phyloP scores from a whole-genome alignment of 352 stramenopile species.

The Blastocystis sp. region DNA sequence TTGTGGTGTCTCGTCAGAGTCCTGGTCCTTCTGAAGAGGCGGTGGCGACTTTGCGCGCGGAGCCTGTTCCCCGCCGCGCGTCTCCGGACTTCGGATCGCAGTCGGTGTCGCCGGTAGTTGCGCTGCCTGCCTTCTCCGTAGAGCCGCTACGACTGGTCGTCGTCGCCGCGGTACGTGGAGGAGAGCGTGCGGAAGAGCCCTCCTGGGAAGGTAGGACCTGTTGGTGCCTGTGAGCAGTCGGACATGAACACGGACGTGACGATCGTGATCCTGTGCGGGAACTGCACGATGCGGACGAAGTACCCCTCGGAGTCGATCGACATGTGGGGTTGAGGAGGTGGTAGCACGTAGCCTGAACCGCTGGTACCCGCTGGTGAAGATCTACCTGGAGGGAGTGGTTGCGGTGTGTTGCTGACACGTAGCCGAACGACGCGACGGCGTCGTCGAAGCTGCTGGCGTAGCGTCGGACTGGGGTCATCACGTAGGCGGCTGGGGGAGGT shows the following conservation, averaged over 20 bases:
- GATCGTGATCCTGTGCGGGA: constrained; percentile 44
- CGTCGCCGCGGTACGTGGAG: background rate
- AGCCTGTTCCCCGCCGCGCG: background rate
- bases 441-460: background rate
- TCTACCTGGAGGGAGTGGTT: constrained; percentile 11
- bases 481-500: background rate
- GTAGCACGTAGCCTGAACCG: background rate
- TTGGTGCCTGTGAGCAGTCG: background rate
- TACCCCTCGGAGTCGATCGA: constrained; percentile 52
- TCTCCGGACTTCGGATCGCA: background rate
- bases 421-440: constrained; percentile 6
- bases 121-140: background rate
- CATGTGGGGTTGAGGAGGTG: background rate
- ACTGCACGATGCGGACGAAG: constrained; percentile 33
- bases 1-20: background rate
- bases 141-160: background rate
- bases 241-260: constrained; percentile 40
- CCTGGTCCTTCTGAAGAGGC: background rate
- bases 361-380: constrained; percentile 43
- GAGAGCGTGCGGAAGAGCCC: constrained; percentile 13
- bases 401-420: background rate
- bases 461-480: background rate
- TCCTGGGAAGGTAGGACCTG: background rate
- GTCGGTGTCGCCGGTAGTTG: background rate
- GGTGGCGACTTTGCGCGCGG: background rate